Evolutionary conservation across 768 basidiomycete species (phyloP), one percentile per base, ranked within the genome.

Genomic region (Pisolithus orientalis): DNA sequence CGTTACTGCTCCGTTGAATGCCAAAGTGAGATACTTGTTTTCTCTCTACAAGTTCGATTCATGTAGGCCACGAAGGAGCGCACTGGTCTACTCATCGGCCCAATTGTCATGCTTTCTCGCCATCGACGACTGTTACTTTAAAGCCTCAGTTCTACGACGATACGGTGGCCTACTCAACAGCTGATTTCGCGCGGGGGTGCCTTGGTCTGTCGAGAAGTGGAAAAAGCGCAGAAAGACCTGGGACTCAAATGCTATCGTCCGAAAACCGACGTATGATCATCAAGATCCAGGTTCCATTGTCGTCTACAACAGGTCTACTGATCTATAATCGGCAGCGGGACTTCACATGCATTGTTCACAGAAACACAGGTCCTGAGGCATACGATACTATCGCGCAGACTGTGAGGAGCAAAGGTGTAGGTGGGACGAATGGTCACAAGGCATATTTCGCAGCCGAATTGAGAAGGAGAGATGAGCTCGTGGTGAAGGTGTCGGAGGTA

Each of bases 401-500:
- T 6, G 66, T 84, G 24, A 66, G 62, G 47, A 58, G 57, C n/a
- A 70, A 72, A 39, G 76, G 77, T 5, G 70, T 77, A 6, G 55
- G n/a, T 8, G 45, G 28, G 7, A 34, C 2, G 45, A 60, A 64
- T 3, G 73, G 74, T 0, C 57, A 59, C 40, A 82, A 81, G 59
- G 82, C 75, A 0, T 82, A 83, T 59, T 80, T 83, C 48, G 68
- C 72, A 10, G 80, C 80, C 0, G 77, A 80, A 58, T 53, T 83
- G 60, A 72, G 65, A 58, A 72, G 65, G 43, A 65, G 67, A 44
- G 68, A 80, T 44, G 74, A 75, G 57, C 54, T 83, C 45, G 66
- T 78, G 2, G 71, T 84, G 25, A 80, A 80, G 55, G 61, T 75
- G 6, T 72, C 72, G 2, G 78, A 83, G 46, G 69, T 77, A 7